Percentiles rank a stretch among this genome's conserved stretches.
Conservation (phyloP, 257 asterid genomes). For the Solanum bulbocastanum region DNA sequence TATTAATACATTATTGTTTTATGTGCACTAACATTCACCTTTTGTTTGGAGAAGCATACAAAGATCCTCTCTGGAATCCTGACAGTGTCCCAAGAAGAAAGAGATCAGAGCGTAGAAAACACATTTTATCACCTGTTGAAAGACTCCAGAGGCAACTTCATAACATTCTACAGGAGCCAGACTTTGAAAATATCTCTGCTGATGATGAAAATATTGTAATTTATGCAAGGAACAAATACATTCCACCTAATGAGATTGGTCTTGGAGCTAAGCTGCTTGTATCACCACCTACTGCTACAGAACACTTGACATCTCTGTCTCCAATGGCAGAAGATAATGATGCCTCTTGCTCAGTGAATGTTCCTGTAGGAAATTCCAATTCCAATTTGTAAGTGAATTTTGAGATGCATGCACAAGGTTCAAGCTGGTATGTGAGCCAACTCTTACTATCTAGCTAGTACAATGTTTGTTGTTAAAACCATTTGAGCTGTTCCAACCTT, state of each 20-base stretch:
- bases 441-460: background rate
- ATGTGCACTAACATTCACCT: background rate
- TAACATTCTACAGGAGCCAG: background rate
- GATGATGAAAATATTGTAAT: conserved; percentile 19
- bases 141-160: conserved; percentile 18
- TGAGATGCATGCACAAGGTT: background rate
- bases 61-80: conserved; percentile 6
- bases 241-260: conserved; percentile 40
- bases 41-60: background rate
- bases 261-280: conserved; percentile 28
- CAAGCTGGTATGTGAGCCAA: background rate
- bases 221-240: conserved; percentile 9
- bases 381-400: background rate
- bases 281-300: background rate
- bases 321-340: background rate
- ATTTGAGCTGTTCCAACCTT: background rate
- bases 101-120: conserved; percentile 25
- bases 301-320: background rate
- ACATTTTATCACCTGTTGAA: conserved; percentile 16
- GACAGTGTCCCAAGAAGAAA: conserved; percentile 18
- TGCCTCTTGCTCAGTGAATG: background rate
- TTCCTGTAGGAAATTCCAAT: background rate
- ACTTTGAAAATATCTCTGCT: background rate
- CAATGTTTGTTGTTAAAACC: background rate
- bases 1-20: background rate